phyloP scores from a whole-genome alignment of 1,284 basidiomycete genomes.

The Ustilago bromivora region DNA sequence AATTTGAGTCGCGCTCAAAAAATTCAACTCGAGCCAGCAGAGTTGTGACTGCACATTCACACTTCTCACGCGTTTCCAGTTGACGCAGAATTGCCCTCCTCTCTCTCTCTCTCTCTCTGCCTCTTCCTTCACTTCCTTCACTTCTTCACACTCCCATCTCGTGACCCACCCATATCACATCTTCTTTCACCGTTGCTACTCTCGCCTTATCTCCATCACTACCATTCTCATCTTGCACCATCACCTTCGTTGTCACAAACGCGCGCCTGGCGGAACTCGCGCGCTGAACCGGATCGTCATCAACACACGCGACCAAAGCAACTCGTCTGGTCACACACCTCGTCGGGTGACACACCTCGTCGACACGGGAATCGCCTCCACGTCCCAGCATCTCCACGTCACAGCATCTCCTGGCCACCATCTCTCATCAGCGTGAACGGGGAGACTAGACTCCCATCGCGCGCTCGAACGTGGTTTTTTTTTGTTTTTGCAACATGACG shows the following conservation, averaged over 20 bases:
- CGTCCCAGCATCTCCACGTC: neutral
- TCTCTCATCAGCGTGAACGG: constrained; percentile 18
- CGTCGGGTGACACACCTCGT: neutral
- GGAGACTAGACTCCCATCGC: constrained; percentile 14
- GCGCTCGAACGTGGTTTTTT: constrained; percentile 20
- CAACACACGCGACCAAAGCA: constrained; percentile 15
- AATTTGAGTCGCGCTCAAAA: constrained; percentile 31
- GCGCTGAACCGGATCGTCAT: neutral
- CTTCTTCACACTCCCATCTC: constrained; percentile 3
- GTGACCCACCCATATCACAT: neutral
- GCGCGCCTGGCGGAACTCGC: neutral
- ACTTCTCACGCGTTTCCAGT: constrained; percentile 27
- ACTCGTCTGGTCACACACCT: constrained; percentile 2
- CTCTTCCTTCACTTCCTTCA: constrained; percentile 4
- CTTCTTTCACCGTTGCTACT: neutral
- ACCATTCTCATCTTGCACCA: neutral
- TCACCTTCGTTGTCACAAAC: neutral
- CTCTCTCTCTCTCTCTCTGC: constrained; percentile 2
- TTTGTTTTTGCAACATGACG: constrained; percentile 35
- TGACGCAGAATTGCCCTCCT: constrained; percentile 1
- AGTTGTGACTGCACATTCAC: neutral
- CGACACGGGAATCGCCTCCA: neutral
- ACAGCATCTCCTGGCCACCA: neutral
- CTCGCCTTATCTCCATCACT: neutral
- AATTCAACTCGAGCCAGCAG: constrained; percentile 6